A percentile compares a stretch with the other conserved stretches of the same genome.
These are phyloP conservation scores for Agrocybe chaxingu DNA, from an alignment of 768 basidiomycete species.

Conservation along the genomic window DNA sequence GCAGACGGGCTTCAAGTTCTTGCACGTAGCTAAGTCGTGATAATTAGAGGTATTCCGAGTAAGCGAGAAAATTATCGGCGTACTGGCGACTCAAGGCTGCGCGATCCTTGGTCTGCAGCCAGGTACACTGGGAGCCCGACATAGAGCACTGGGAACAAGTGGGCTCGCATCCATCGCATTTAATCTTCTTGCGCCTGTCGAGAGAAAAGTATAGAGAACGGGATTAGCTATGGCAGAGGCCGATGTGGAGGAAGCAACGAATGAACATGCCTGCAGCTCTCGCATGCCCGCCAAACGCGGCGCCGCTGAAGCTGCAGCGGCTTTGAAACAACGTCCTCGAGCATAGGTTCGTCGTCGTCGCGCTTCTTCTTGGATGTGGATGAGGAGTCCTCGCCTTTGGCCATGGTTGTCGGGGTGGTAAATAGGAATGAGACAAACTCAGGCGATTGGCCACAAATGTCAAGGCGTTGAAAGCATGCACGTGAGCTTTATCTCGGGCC, in stretches of 20 bases:
- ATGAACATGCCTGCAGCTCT: conserved; percentile 71
- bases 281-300: conserved; percentile 88
- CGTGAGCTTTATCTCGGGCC: conserved; percentile 23
- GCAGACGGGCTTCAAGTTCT: conserved; percentile 81
- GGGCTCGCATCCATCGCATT: conserved; percentile 87
- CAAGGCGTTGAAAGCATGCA: conserved; percentile 18
- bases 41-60: conserved; percentile 9
- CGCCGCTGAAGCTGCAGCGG: conserved; percentile 75
- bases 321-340: conserved; percentile 58
- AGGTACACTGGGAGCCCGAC: conserved; percentile 77
- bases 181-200: conserved; percentile 85
- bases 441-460: conserved; percentile 25
- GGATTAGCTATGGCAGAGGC: conserved; percentile 8
- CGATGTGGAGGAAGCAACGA: conserved; percentile 17
- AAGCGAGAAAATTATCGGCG: conserved; percentile 26
- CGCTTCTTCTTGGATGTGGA: conserved; percentile 75
- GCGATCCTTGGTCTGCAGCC: conserved; percentile 90
- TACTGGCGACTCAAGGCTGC: conserved; percentile 89
- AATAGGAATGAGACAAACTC: conserved; percentile 26
- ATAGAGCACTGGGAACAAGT: conserved; percentile 79
- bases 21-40: conserved; percentile 70
- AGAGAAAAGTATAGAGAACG: conserved; percentile 14
- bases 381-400: conserved; percentile 48
- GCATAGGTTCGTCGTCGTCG: conserved; percentile 52
- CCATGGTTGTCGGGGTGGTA: conserved; percentile 31